These are phyloP conservation scores for Zygnema cylindricum DNA, from an alignment of 139 green algal genomes.

Conservation along the genomic window DNA sequence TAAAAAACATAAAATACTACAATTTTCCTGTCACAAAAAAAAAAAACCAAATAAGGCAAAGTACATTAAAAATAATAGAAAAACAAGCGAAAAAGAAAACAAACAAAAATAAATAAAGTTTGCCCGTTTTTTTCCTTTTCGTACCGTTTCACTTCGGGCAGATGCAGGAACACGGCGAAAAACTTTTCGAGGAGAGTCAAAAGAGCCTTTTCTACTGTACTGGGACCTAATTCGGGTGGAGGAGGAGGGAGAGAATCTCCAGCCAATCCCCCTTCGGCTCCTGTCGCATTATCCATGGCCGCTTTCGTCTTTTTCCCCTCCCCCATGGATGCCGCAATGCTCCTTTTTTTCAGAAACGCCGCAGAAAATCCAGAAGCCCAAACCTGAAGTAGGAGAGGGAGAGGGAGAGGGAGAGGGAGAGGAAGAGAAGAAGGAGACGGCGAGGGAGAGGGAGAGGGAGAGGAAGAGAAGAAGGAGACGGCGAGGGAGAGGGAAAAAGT, in stretches of 20 bases:
- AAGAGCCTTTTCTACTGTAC: slow-evolving; percentile 24
- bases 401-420: slow-evolving; percentile 18
- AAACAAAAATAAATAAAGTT: too few relatives aligned
- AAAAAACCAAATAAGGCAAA: too few relatives aligned
- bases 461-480: too few relatives aligned
- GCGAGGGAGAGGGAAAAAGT: too few relatives aligned
- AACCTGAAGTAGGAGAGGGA: slow-evolving; percentile 44
- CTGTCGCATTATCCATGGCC: not conserved
- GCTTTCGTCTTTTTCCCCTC: not conserved
- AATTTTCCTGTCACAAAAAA: too few relatives aligned
- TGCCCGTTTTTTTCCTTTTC: too few relatives aligned
- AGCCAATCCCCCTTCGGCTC: not conserved
- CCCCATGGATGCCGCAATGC: not conserved
- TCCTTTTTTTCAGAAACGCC: slow-evolving; percentile 52
- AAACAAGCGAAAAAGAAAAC: too few relatives aligned
- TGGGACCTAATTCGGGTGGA: not conserved
- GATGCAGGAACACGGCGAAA: slow-evolving; percentile 56
- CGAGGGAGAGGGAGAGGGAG: too few relatives aligned
- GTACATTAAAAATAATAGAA: too few relatives aligned
- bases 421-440: too few relatives aligned
- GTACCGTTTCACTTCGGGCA: slow-evolving; percentile 47
- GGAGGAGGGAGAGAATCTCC: too few relatives aligned
- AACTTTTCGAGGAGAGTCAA: slow-evolving; percentile 37
- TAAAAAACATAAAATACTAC: too few relatives aligned
- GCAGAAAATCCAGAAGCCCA: slow-evolving; percentile 57